These are phyloP conservation scores for Aspergillus indologenus DNA, from an alignment of 495 filamentous ascomycete species.

Conservation along the genomic window DNA sequence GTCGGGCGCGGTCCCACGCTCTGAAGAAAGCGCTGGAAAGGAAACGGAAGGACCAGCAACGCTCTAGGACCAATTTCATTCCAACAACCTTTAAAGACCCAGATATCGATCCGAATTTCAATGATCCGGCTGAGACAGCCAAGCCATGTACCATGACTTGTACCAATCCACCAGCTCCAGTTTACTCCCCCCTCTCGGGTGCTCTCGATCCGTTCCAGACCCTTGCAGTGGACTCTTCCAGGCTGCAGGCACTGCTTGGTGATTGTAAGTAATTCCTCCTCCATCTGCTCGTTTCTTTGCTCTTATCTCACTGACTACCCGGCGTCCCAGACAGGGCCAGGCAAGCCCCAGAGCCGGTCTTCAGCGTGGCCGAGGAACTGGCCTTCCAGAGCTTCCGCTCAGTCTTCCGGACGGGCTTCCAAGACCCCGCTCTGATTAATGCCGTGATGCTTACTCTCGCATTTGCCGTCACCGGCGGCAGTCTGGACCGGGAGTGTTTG, in stretches of 20 bases:
- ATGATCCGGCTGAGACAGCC: not conserved
- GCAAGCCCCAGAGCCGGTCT: slow-evolving; percentile 28
- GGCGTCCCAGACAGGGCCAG: slow-evolving; percentile 12
- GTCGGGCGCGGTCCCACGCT: slow-evolving; percentile 34
- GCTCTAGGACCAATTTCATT: slow-evolving; percentile 28
- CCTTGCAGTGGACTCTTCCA: slow-evolving; percentile 30
- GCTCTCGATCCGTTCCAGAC: slow-evolving; percentile 26
- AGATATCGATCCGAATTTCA: not conserved
- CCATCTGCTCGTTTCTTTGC: not conserved
- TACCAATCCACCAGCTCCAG: not conserved
- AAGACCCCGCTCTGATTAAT: slow-evolving; percentile 35
- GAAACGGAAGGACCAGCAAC: slow-evolving; percentile 31
- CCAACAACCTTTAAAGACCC: slow-evolving; percentile 7
- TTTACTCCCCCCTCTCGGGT: slow-evolving; percentile 2
- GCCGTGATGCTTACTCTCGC: slow-evolving; percentile 36
- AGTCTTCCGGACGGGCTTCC: slow-evolving; percentile 27
- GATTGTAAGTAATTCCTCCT: slow-evolving; percentile 23
- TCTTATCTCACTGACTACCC: not conserved
- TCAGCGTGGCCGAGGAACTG: slow-evolving; percentile 35
- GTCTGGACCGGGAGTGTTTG: slow-evolving; percentile 27
- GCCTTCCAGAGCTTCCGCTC: slow-evolving; percentile 33
- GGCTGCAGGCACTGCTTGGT: slow-evolving; percentile 26
- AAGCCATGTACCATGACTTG: not conserved
- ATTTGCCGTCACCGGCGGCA: slow-evolving; percentile 21
- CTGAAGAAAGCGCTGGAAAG: slow-evolving; percentile 29